phyloP scores from a whole-genome alignment of 345 rosid species.

The Psidium friedrichsthalianum region DNA sequence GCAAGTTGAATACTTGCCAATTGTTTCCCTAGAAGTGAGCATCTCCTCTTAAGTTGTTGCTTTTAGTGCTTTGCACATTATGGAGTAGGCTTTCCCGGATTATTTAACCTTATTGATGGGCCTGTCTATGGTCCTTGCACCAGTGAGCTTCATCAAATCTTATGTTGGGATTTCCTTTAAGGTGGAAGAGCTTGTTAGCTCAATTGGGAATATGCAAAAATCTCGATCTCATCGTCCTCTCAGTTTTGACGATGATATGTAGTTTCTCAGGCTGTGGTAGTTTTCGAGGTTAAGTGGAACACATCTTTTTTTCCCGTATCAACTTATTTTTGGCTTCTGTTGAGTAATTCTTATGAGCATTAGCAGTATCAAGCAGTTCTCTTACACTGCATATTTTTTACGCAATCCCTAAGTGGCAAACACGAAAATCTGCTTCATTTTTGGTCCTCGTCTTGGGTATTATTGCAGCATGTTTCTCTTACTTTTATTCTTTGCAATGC shows the following conservation, averaged over 20 bases:
- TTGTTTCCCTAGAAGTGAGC: constrained; percentile 60
- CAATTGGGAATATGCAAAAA: neutral
- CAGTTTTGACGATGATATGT: neutral
- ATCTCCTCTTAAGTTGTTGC: neutral
- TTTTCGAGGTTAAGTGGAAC: neutral
- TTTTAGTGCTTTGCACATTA: neutral
- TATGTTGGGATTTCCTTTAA: neutral
- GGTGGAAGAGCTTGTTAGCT: neutral
- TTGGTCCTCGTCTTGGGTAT: neutral
- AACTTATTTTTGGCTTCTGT: neutral
- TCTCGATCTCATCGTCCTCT: neutral
- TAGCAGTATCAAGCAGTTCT: neutral
- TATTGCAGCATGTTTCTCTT: neutral
- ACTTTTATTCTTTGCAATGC: neutral
- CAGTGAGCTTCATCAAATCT: neutral
- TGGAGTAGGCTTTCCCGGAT: neutral
- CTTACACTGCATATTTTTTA: neutral
- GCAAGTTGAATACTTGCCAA: constrained; percentile 64
- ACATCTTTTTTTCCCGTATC: neutral
- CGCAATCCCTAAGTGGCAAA: neutral
- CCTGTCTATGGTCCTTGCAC: neutral
- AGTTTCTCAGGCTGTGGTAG: neutral
- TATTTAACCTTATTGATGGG: neutral
- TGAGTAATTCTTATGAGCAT: neutral
- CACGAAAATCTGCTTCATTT: neutral